phyloP scores from a whole-genome alignment of 2,329 filamentous ascomycete genomes.

The Aureobasidium sp. region DNA sequence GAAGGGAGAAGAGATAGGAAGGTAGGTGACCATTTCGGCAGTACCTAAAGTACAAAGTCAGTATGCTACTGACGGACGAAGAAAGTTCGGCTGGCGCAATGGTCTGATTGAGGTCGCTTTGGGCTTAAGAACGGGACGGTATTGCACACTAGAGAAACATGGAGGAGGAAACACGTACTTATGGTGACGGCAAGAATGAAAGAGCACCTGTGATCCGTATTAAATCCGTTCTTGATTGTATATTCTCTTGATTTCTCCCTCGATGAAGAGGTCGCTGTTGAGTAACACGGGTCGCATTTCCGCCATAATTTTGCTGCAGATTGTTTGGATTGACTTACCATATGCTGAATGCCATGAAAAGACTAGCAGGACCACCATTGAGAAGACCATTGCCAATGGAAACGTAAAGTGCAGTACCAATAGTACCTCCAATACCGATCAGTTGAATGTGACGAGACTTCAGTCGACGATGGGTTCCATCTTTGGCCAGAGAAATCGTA shows the following conservation, averaged over 20 bases:
- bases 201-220: slow-evolving; percentile 30
- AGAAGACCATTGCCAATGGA: slow-evolving; percentile 40
- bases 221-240: not conserved
- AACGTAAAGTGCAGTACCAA: slow-evolving; percentile 43
- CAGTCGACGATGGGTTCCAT: slow-evolving; percentile 37
- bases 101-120: not conserved
- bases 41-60: slow-evolving; percentile 36
- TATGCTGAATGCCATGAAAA: slow-evolving; percentile 41
- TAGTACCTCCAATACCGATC: slow-evolving; percentile 35
- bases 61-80: not conserved
- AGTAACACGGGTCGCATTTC: not conserved
- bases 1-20: slow-evolving; percentile 71
- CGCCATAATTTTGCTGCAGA: too few species aligned
- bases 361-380: slow-evolving; percentile 40
- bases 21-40: slow-evolving; percentile 70
- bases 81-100: not conserved
- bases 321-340: slow-evolving; percentile 25
- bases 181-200: slow-evolving; percentile 36
- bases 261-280: not conserved
- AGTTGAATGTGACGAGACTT: slow-evolving; percentile 41
- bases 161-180: slow-evolving; percentile 26
- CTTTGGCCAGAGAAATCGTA: slow-evolving; percentile 10
- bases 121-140: not conserved
- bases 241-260: not conserved
- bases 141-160: not conserved